phyloP scores from a whole-genome alignment of 1,139 yeast species.

The Debaryomyces subglobosus region DNA sequence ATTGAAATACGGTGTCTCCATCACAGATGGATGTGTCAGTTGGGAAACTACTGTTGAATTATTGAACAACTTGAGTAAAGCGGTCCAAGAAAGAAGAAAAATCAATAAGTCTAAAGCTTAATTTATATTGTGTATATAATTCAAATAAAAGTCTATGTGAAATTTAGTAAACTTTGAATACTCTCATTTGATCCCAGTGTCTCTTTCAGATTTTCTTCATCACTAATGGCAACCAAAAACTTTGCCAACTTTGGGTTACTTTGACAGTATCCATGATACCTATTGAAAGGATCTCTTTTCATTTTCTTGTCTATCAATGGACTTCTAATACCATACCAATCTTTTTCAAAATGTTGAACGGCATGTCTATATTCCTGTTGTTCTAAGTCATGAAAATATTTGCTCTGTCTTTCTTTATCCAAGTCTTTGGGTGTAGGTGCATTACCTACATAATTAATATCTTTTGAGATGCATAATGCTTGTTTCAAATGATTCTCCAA shows the following conservation, averaged over 20 bases:
- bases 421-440: constrained; percentile 54
- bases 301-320: constrained; percentile 46
- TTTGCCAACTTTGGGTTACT: constrained; percentile 28
- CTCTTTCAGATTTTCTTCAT: constrained; percentile 1
- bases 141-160: constrained; percentile 3
- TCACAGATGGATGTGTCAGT: constrained; percentile 94
- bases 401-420: constrained; percentile 20
- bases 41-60: constrained; percentile 88
- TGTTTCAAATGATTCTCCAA: constrained; percentile 52
- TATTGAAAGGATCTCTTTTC: constrained; percentile 62
- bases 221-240: constrained; percentile 23
- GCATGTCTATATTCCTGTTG: constrained; percentile 59
- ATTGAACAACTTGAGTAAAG: constrained; percentile 75
- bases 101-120: constrained; percentile 14
- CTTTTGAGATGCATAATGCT: constrained; percentile 46
- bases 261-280: constrained; percentile 43
- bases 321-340: constrained; percentile 61
- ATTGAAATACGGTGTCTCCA: constrained; percentile 92
- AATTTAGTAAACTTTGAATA: constrained; percentile 1
- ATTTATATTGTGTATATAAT: constrained; percentile 1
- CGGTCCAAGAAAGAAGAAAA: constrained; percentile 79
- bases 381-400: constrained; percentile 46
- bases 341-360: constrained; percentile 53
- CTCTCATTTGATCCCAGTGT: constrained; percentile 1
- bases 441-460: constrained; percentile 58